These are phyloP conservation scores for Trichoderma koningii DNA, from an alignment of 2,329 filamentous ascomycete genomes.

Conservation along the genomic window DNA sequence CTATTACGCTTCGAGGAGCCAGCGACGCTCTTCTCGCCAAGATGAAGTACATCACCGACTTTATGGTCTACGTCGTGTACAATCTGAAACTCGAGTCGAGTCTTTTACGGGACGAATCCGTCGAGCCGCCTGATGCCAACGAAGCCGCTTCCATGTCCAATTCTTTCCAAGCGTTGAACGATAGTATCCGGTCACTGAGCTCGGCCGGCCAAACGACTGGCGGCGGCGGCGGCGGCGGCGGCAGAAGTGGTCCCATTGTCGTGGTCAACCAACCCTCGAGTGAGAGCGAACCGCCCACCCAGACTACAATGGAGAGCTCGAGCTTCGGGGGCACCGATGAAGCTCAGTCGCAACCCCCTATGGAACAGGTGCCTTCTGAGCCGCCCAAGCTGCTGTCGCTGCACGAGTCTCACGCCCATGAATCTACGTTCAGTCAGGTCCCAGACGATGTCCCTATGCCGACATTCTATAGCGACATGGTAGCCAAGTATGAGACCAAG, in stretches of 20 bases:
- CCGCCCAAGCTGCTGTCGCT: conserved; percentile 40
- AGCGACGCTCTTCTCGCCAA: conserved; percentile 69
- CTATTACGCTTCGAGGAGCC: conserved; percentile 85
- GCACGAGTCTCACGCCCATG: conserved; percentile 49
- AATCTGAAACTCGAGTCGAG: conserved; percentile 95
- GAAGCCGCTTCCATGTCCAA: conserved; percentile 46
- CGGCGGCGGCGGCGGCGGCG: conserved; percentile 36
- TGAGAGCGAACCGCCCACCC: conserved; percentile 43
- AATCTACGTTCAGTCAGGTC: conserved; percentile 57
- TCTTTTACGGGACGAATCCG: conserved; percentile 88
- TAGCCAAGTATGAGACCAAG: conserved; percentile 88
- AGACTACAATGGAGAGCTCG: conserved; percentile 38
- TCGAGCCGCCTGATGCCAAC: conserved; percentile 71
- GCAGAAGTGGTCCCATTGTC: conserved; percentile 36
- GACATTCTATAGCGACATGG: conserved; percentile 93
- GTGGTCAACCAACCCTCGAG: conserved; percentile 42
- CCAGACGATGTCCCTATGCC: conserved; percentile 82
- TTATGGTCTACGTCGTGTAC: conserved; percentile 99
- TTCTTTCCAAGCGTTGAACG: conserved; percentile 45
- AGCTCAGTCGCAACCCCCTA: conserved; percentile 34
- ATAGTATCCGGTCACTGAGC: conserved; percentile 43
- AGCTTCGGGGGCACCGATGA: conserved; percentile 37
- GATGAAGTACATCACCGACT: conserved; percentile 93
- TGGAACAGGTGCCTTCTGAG: conserved; percentile 34
- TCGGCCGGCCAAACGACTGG: conserved; percentile 35